These are phyloP conservation scores for Apiospora marii DNA, from an alignment of 2,329 filamentous ascomycete species.

Conservation along the genomic window DNA sequence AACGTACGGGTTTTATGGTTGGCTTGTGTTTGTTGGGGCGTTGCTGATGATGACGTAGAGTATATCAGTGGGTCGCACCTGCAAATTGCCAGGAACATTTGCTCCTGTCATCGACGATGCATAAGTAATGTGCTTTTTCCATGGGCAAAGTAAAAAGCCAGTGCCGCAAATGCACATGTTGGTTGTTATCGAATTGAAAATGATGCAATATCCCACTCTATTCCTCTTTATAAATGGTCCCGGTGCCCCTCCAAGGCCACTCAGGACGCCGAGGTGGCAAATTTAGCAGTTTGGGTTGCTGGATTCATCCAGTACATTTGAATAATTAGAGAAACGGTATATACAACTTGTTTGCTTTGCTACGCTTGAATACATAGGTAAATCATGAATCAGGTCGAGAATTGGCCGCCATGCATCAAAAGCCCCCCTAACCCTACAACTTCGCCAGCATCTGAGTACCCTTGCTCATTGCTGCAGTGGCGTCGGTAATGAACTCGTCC, in stretches of 20 bases:
- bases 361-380: not conserved
- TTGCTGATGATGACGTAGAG: conserved; percentile 24
- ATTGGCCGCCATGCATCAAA: not conserved
- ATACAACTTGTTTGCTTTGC: not conserved
- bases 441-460: conserved; percentile 75
- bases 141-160: not conserved
- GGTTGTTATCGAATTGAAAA: not conserved
- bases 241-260: not conserved
- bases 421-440: conserved; percentile 57
- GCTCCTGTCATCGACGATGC: conserved; percentile 24
- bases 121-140: not conserved
- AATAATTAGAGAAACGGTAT: not conserved
- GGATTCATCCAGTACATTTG: not conserved
- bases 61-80: conserved; percentile 21
- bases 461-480: conserved; percentile 72
- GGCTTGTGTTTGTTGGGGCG: conserved; percentile 8
- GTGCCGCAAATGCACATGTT: conserved; percentile 7
- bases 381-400: not conserved
- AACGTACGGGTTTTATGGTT: not conserved
- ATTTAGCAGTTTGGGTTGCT: not conserved
- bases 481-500: conserved; percentile 90
- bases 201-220: not conserved
- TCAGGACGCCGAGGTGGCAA: not conserved
- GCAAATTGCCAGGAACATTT: conserved; percentile 24
- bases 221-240: not conserved